Percentiles rank a stretch among this genome's conserved stretches.
These are phyloP conservation scores for Pelagomonas calceolata DNA, from an alignment of 108 stramenopile genomes.

Conservation along the genomic window DNA sequence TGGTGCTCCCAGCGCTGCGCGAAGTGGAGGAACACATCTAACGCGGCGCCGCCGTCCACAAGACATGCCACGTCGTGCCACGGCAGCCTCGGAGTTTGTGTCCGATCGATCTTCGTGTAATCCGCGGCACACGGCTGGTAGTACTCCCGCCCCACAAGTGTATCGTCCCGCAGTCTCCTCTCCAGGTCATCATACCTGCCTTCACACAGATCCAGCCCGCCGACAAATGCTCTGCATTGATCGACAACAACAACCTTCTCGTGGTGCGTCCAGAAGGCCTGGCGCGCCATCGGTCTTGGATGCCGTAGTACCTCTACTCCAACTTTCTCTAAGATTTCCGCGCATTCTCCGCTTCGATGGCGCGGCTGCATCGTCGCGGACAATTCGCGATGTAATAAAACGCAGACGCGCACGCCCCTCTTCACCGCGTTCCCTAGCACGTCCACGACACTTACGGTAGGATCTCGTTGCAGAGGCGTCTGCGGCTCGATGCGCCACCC, in stretches of 20 bases:
- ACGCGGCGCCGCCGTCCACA: slow-evolving; percentile 4
- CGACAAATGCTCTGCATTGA: slow-evolving; percentile 39
- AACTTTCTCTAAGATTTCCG: background rate
- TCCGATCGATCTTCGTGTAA: background rate
- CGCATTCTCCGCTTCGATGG: background rate
- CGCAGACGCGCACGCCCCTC: background rate
- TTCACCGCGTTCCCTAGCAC: background rate
- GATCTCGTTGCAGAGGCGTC: background rate
- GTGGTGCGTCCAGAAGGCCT: slow-evolving; percentile 17
- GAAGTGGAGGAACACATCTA: slow-evolving; percentile 13
- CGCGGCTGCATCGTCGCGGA: background rate
- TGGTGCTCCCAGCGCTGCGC: slow-evolving; percentile 16
- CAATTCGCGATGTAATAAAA: background rate
- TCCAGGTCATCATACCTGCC: slow-evolving; percentile 43
- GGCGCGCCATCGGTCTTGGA: background rate
- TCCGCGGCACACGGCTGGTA: background rate
- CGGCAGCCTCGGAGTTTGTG: background rate
- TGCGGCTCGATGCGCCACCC: background rate
- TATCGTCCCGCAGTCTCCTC: background rate
- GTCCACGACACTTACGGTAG: background rate
- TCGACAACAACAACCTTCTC: slow-evolving; percentile 29
- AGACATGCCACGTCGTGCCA: background rate
- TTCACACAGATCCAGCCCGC: slow-evolving; percentile 53
- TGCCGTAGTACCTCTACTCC: background rate
- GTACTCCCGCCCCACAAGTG: background rate